A percentile compares a stretch with the other conserved stretches of the same genome.
Conservation (phyloP, 179 eudicot genomes). For the Sideroxylon spinosum region DNA sequence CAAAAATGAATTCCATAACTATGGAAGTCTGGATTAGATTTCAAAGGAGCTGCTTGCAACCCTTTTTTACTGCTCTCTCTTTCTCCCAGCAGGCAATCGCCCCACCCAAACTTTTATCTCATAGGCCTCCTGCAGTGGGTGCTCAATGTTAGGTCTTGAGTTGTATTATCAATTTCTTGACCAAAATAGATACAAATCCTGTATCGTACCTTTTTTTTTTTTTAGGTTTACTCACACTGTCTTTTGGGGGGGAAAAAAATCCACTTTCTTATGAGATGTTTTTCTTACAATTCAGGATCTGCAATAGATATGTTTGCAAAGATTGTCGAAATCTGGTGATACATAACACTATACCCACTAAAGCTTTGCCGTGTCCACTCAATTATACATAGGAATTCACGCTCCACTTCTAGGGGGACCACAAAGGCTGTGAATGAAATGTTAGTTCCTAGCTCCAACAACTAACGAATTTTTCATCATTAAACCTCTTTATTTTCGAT, state of each 20-base stretch:
- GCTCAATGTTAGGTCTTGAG: not conserved
- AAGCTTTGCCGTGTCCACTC: not conserved
- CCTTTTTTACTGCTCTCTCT: not conserved
- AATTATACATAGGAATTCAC: slow-evolving; percentile 11
- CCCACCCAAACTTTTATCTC: not conserved
- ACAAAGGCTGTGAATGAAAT: slow-evolving; percentile 4
- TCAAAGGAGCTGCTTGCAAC: not conserved
- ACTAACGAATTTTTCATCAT: slow-evolving; percentile 14
- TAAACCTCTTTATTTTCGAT: slow-evolving; percentile 16
- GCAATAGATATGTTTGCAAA: not conserved
- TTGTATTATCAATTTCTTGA: not conserved
- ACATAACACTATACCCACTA: not conserved
- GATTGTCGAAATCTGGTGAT: slow-evolving; percentile 10
- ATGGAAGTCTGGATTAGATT: not conserved
- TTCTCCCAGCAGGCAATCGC: not conserved
- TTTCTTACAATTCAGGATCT: not conserved
- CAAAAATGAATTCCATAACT: not conserved
- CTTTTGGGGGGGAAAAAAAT: not conserved
- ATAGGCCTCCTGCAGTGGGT: not conserved
- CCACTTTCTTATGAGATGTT: not conserved
- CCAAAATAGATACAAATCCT: not conserved
- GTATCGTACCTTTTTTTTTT: not conserved
- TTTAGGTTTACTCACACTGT: not conserved
- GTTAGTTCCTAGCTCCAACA: not conserved
- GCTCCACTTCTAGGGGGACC: slow-evolving; percentile 7